Conservation (phyloP, 108 stramenopile species). For the Skeletonema menzelii region DNA sequence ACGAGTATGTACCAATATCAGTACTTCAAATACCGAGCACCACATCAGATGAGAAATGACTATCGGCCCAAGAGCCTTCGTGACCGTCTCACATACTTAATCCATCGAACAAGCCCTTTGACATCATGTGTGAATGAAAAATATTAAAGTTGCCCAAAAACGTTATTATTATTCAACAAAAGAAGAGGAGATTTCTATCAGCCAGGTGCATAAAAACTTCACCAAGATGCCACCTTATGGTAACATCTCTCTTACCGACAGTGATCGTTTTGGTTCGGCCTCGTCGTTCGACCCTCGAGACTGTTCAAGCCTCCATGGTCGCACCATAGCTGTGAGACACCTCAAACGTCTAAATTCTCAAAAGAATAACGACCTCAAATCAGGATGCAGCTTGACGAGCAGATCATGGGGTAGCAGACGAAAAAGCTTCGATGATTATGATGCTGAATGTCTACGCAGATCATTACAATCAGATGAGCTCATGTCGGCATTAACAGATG, state of each 20-base stretch:
- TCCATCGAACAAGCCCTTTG: no score
- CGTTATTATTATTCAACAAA: no score
- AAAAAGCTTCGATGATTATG: neutral
- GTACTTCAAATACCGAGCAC: no score
- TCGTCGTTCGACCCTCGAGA: neutral
- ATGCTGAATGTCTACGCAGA: neutral
- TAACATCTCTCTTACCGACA: neutral
- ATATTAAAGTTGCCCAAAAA: no score
- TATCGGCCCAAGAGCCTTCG: no score
- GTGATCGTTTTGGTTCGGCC: neutral
- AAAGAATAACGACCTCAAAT: neutral
- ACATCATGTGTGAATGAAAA: no score
- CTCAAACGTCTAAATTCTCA: neutral
- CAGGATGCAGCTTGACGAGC: neutral
- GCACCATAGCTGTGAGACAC: neutral
- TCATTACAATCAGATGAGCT: neutral
- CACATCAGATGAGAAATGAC: no score
- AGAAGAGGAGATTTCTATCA: no score
- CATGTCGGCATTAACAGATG: neutral
- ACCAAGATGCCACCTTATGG: neutral
- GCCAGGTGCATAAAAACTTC: no score
- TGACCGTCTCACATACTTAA: no score
- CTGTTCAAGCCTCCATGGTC: neutral
- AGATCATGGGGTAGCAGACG: neutral
- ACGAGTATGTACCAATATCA: no score